Conservation (phyloP, 2,329 filamentous ascomycete genomes). For the Arthrobotrys entomopaga region DNA sequence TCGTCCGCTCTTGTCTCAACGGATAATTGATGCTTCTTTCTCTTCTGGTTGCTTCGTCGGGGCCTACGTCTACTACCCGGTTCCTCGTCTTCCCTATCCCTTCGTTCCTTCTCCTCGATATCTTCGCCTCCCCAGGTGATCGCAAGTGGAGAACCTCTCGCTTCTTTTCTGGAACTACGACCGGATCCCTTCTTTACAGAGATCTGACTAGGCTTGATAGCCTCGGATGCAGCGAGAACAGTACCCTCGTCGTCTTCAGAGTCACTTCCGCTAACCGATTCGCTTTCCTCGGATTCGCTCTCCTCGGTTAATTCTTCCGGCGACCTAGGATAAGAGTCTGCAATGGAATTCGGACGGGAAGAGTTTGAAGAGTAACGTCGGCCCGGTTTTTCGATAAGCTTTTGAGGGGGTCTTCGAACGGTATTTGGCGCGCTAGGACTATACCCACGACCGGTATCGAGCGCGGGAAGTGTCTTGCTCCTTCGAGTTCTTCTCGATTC, state of each 20-base stretch:
- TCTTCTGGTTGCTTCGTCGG: slow-evolving; percentile 27
- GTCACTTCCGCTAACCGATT: slow-evolving; percentile 39
- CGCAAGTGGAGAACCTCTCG: slow-evolving; percentile 50
- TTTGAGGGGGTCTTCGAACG: slow-evolving; percentile 26
- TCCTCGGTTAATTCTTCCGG: slow-evolving; percentile 48
- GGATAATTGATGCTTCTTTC: slow-evolving; percentile 49
- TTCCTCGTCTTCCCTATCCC: slow-evolving; percentile 35
- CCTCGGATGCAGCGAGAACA: slow-evolving; percentile 37
- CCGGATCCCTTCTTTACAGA: slow-evolving; percentile 52
- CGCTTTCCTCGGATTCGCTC: slow-evolving; percentile 44
- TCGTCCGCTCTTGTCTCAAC: slow-evolving; percentile 53
- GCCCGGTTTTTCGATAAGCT: slow-evolving; percentile 39
- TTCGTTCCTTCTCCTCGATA: slow-evolving; percentile 44
- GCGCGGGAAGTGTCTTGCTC: slow-evolving; percentile 30
- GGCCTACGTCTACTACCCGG: slow-evolving; percentile 18
- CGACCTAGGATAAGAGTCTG: slow-evolving; percentile 42
- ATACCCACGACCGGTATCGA: slow-evolving; percentile 39
- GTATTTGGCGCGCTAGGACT: slow-evolving; percentile 28
- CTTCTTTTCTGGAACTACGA: slow-evolving; percentile 42
- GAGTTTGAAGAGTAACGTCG: slow-evolving; percentile 47
- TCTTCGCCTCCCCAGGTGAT: slow-evolving; percentile 54
- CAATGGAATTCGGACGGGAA: slow-evolving; percentile 45
- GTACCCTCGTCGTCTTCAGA: slow-evolving; percentile 51
- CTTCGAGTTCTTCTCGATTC: slow-evolving; percentile 35
- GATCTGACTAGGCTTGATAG: slow-evolving; percentile 50